Evolutionary conservation across 2,329 filamentous ascomycete species (phyloP), one percentile per base, ranked within the genome.

Genomic region (Trichoderma afroharzianum): DNA sequence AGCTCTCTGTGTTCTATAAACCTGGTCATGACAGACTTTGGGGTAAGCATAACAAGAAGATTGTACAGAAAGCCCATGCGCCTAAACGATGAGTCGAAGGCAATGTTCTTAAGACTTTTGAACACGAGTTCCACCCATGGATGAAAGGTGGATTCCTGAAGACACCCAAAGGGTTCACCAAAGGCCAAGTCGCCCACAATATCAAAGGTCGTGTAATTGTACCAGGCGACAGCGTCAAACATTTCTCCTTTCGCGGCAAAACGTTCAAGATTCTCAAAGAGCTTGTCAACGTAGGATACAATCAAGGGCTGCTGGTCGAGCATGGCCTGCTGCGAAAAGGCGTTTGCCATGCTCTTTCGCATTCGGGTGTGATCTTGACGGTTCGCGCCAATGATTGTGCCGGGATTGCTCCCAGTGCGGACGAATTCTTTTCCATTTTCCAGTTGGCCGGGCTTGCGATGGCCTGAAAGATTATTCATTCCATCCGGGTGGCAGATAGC

Each of bases 161-260:
- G 74, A n/a, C 77, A 76, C 4, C 74, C 74, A 53, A 80, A 80
- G 3, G 75, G 68, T 61, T 78, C 77, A 18, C 79, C 79, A 69
- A 80, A 79, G 6, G 74, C 72, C 4, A 80, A 73, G 39, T 79
- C 75, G 26, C 77, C 78, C n/a, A 80, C 77, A 5, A 80, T 67
- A 50, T 80, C 79, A 47, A 80, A 80, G 0, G 78, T 78, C 6
- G 74, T 73, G 47, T 67, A 78, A 47, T 76, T 77, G 74, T 76
- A 79, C 78, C 75, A 80, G 15, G 71, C 64, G 0, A 73, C 73
- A n/a, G 79, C 63, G 59, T 80, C 73, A 57, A 78, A 36, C 2
- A 67, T 18, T 57, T 72, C 71, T 0, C 62, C 71, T 8, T 59
- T 50, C 0, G 28, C 64, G 9, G 69, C 72, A 1, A 74, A 71